Evolutionary conservation across 305 asterid species (phyloP).

Genomic region (Ilex paraguariensis): DNA sequence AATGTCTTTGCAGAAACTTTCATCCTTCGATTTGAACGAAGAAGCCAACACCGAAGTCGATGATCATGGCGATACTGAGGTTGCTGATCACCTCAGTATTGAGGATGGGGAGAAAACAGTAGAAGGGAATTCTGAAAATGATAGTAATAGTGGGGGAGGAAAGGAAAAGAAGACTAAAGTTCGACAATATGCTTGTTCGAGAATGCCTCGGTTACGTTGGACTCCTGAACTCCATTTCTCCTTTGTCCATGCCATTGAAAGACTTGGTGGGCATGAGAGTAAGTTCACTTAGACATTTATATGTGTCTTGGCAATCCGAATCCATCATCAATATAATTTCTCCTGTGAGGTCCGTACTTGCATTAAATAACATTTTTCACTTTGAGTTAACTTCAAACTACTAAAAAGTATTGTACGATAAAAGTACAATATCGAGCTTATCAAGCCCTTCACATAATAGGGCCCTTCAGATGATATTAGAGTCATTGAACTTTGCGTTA

Average conservation of each 20-base stretch:
- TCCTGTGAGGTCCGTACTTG: no score
- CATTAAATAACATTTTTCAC: no score
- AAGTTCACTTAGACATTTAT: conserved; percentile 15
- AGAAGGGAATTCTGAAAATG: neutral
- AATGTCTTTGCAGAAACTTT: conserved; percentile 37
- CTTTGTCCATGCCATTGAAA: conserved; percentile 78
- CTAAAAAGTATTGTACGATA: no score
- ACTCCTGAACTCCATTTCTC: conserved; percentile 86
- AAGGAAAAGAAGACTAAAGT: conserved; percentile 37
- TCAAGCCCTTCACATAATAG: no score
- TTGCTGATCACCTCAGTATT: no score
- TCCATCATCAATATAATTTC: no score
- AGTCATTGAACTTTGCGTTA: no score
- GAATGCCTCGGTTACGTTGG: conserved; percentile 89
- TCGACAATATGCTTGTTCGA: conserved; percentile 73
- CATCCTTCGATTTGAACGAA: conserved; percentile 61
- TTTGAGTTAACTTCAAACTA: no score
- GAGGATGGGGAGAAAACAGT: conserved; percentile 3
- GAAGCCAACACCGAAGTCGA: conserved; percentile 28
- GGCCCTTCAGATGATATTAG: no score
- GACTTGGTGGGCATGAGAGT: conserved; percentile 96
- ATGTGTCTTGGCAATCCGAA: no score
- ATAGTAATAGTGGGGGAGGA: conserved; percentile 10
- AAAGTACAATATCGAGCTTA: no score
- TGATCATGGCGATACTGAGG: conserved; percentile 1